Evolutionary conservation across 345 rosid genomes (phyloP), one percentile per base, ranked within the genome.

Genomic region (Stellera chamaejasme): DNA sequence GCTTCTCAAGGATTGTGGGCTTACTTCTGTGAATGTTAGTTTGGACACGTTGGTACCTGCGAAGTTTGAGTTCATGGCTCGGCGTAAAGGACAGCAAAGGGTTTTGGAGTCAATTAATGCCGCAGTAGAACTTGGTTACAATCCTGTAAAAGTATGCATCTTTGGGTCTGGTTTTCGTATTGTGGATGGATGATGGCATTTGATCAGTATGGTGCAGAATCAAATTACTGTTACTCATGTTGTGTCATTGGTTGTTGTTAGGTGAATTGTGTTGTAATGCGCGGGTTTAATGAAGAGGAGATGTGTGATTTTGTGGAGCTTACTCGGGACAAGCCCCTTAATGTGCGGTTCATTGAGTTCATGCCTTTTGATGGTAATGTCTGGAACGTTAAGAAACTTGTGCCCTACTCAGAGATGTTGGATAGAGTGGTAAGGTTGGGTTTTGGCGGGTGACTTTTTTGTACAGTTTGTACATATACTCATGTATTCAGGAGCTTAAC

Each of bases 321-420:
- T 75, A 89, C 97, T 0, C 83, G 81, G 2, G 69, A 85, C 12
- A 89, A 69, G 66, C 97, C 97, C 11, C 77, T 89, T 41, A 93
- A 93, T 66, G 69, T 89, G n/a, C 83, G 99, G 49, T 93, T 93
- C 70, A 89, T 93, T 13, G 99, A 93, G 79, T 93, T 93, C 77
- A 93, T 89, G 97, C 99, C 97, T 48, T 93, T 93, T 48, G 96
- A 93, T 80, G 97, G 97, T 52, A 93, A 89, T 73, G 88, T 93
- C 36, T 93, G 99, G 99, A 87, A 89, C 68, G 83, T 81, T 46
- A 84, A 81, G 83, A 93, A 93, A 69, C 86, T 89, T 27, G 83
- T 93, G 42, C 71, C 94, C 5, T 93, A 82, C 65, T 56, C 78
- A 32, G 97, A 89, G 69, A 67, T 93, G 86, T 78, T 80, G 77